A percentile compares a stretch with the other conserved stretches of the same genome.
Evolutionary conservation across 2,329 filamentous ascomycete genomes (phyloP).

Genomic region (Acrodontium crateriforme): DNA sequence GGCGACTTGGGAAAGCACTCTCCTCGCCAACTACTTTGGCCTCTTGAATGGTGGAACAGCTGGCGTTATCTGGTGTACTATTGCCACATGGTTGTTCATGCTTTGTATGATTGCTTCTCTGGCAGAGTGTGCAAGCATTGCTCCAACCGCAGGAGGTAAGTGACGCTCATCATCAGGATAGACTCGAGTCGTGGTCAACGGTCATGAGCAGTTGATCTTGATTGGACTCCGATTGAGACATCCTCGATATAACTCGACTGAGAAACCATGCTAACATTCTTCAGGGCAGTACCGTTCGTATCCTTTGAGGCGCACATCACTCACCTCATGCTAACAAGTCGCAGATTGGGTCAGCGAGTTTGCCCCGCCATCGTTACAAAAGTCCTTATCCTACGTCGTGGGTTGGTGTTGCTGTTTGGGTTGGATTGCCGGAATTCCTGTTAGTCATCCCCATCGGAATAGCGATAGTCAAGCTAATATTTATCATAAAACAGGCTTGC

Average conservation of each 20-base stretch:
- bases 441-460: too few relatives aligned
- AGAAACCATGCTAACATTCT: background rate
- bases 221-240: too few relatives aligned
- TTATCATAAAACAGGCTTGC: too few relatives aligned
- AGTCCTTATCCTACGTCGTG: conserved; percentile 32
- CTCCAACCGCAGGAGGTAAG: conserved; percentile 17
- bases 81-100: conserved; percentile 21
- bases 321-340: too few relatives aligned
- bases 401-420: conserved; percentile 28
- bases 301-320: too few relatives aligned
- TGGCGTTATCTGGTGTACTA: conserved; percentile 20
- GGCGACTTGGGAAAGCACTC: conserved; percentile 40
- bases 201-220: background rate
- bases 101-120: conserved; percentile 19
- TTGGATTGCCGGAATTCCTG: conserved; percentile 21
- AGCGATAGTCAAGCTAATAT: too few relatives aligned
- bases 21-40: conserved; percentile 23
- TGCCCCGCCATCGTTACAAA: conserved; percentile 27
- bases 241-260: too few relatives aligned
- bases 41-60: conserved; percentile 18
- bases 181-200: background rate
- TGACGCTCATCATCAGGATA: background rate
- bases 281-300: too few relatives aligned
- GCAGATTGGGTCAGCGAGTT: conserved; percentile 29
- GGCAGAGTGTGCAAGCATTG: conserved; percentile 21